Base-by-base conservation (phyloP, 2,329 filamentous ascomycete genomes). In the Akanthomyces muscarius region DNA sequence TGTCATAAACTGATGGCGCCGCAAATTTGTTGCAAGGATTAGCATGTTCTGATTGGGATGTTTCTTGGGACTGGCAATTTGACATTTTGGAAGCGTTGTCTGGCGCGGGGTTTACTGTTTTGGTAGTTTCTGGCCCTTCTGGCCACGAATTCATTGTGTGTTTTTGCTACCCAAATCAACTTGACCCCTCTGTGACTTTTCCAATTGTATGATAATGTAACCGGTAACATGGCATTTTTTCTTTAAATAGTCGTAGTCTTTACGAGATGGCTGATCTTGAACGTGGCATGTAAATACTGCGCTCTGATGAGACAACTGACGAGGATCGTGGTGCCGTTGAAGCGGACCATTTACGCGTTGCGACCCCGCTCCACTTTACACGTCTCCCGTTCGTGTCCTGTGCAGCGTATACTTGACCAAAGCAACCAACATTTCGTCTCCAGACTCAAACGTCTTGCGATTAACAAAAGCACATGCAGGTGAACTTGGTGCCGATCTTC, bases 301-400 rank as follows among this genome's bases (percentile, higher is more conserved):
- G n/a, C n/a, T n/a, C n/a, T n/a, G n/a, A n/a, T n/a, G n/a, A n/a
- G n/a, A n/a, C n/a, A n/a, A n/a, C n/a, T n/a, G n/a, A n/a, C n/a
- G n/a, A n/a, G n/a, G 23, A 25, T 16, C 2, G 23, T 18, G 21
- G 14, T 16, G 45, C 13, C 11, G n/a, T 6, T 25, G 13, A 48
- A 28, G 10, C 45, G 6, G 33, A 18, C 13, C 21, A 25, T 14
- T 25, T 14, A 51, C 23, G 38, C 53, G 53, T 28, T 42, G 30
- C 14, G 21, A 10, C 36, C 54, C 25, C 42, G 28, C 54, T 57
- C 54, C 54, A 57, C 54, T 57, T 57, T 57, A 47, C 54, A 57
- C 54, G 23, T 57, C 28, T 28, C 28, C 28, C 41, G 16, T 5
- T 36, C 42, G 42, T 47, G 25, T 36, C 28, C 18, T n/a, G 21